Evolutionary conservation across 2,329 filamentous ascomycete genomes (phyloP).

Genomic region (Fusarium nisikadoi): DNA sequence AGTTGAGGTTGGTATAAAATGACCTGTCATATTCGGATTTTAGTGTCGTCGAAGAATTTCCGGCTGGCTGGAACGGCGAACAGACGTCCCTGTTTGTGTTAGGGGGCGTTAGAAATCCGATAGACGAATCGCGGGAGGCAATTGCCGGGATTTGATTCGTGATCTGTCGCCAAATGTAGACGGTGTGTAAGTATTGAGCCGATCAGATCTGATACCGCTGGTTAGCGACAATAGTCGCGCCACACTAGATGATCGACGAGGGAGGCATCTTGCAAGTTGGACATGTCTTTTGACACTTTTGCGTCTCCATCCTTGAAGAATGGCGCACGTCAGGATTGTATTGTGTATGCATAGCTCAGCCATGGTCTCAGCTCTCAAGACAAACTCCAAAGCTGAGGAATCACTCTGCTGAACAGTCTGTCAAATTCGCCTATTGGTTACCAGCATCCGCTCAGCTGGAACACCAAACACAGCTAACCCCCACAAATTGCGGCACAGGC

Average conservation of each 20-base stretch:
- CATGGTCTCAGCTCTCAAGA: background rate
- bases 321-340: background rate
- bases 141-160: conserved; percentile 30
- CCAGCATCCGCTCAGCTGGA: conserved; percentile 39
- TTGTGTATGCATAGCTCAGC: background rate
- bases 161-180: conserved; percentile 6
- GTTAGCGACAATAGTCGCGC: conserved; percentile 17
- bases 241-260: conserved; percentile 14
- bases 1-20: conserved; percentile 19
- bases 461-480: conserved; percentile 20
- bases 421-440: conserved; percentile 38
- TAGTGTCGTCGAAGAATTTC: conserved; percentile 29
- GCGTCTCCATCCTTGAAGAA: background rate
- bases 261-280: conserved; percentile 1
- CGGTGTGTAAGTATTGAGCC: conserved; percentile 33
- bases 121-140: conserved; percentile 35
- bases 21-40: conserved; percentile 36
- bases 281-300: conserved; percentile 12
- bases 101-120: conserved; percentile 30
- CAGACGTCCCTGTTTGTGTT: conserved; percentile 32
- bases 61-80: conserved; percentile 34
- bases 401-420: background rate
- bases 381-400: conserved; percentile 2
- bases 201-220: conserved; percentile 30
- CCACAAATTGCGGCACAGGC: conserved; percentile 24